phyloP scores from a whole-genome alignment of 805 yeast genomes.

The Spathaspora girioi region DNA sequence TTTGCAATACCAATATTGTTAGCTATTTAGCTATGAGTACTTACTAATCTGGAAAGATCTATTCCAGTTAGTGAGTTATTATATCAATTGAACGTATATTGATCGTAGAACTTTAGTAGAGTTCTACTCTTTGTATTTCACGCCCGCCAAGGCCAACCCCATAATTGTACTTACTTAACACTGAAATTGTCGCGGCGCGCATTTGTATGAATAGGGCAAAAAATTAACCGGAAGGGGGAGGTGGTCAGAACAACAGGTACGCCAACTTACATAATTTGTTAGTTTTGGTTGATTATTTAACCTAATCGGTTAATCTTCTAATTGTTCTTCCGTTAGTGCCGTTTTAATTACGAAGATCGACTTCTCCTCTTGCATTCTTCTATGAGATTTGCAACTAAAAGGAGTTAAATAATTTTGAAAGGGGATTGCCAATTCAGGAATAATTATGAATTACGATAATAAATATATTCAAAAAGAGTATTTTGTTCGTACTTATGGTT shows the following conservation, averaged over 20 bases:
- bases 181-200: not conserved
- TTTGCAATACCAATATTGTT: too few species aligned
- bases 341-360: not conserved
- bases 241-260: not conserved
- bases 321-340: not conserved
- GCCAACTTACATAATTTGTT: not conserved
- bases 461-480: too few species aligned
- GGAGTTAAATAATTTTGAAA: not conserved
- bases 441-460: not conserved
- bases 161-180: too few species aligned
- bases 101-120: too few species aligned
- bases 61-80: too few species aligned
- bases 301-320: not conserved
- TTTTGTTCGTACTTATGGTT: conserved; percentile 3
- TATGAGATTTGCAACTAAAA: too few species aligned
- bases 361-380: too few species aligned
- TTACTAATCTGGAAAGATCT: too few species aligned
- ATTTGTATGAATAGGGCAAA: not conserved
- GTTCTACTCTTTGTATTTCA: too few species aligned
- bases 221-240: not conserved
- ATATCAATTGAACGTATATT: too few species aligned
- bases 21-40: too few species aligned
- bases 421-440: not conserved
- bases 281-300: not conserved
- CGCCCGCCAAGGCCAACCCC: too few species aligned